Base-by-base conservation (phyloP, 108 stramenopile genomes). In the Skeletonema menzelii region DNA sequence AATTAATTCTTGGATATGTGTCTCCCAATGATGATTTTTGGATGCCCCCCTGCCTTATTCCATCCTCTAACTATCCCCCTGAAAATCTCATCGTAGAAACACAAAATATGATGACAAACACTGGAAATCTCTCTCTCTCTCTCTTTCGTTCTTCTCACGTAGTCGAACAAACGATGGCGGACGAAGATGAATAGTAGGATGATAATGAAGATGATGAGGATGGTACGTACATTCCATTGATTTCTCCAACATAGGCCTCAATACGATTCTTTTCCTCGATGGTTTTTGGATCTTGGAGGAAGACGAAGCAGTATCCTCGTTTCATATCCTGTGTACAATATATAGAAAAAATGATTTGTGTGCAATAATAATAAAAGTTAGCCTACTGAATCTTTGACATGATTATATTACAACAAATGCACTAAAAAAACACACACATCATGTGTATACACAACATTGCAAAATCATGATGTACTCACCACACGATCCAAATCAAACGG, bases 261-360 rank as follows among this genome's bases (percentile, higher is more conserved):
- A 78, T 67, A 26, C 81, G 76, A 27, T 88, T 83, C 75, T 90
- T 90, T 67, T 91, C 93, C 6, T 72, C 76, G 32, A 84, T 61
- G 20, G 59, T 66, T 10, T 60, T 47, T 4, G 88, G 88, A 79
- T 94, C 93, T 75, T 90, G 90, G 42, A 94, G 73, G 63, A 91
- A 94, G 67, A 94, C 89, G 79, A 94, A 94, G 69, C 84, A 84
- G 75, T 85, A 94, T 13, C 93, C 93, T 14, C 93, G 86, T 63
- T 94, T 94, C 63, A 89, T 73, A 59, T 94, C 93, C 34, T 90
- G 82, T 22, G 77, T 58, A 79, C 12, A 57, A 37, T 38, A 40
- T 70, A 24, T 22, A 24, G 26, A 38, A 40, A n/a, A 19, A n/a
- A 56, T 35, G 1, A 35, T 8, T 8, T 35, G 61, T n/a, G n/a